Conservation (phyloP, 768 basidiomycete genomes). For the Gymnopilus dilepis region DNA sequence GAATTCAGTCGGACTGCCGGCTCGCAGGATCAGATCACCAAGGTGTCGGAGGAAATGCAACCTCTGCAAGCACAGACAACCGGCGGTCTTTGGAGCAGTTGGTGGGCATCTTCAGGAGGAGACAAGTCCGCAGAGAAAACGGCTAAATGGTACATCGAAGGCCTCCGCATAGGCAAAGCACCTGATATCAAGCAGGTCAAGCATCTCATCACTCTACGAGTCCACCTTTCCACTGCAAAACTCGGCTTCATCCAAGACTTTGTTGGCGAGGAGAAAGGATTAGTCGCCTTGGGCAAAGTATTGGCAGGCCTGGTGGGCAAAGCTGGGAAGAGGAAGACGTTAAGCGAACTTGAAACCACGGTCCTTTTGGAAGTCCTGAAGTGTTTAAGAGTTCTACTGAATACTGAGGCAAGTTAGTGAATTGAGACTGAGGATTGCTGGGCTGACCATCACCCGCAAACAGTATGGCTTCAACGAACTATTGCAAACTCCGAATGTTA, state of each 20-base stretch:
- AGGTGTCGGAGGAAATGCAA: slow-evolving; percentile 38
- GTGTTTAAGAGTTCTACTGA: slow-evolving; percentile 82
- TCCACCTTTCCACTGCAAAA: slow-evolving; percentile 85
- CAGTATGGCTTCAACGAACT: slow-evolving; percentile 78
- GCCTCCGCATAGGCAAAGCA: slow-evolving; percentile 57
- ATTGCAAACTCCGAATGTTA: slow-evolving; percentile 62
- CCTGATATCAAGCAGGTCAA: slow-evolving; percentile 70
- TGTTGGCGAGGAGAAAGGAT: slow-evolving; percentile 64
- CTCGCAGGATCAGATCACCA: slow-evolving; percentile 35
- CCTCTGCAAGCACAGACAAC: slow-evolving; percentile 69
- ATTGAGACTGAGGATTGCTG: not conserved
- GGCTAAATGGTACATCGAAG: slow-evolving; percentile 67
- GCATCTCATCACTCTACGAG: slow-evolving; percentile 80
- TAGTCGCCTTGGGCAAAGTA: slow-evolving; percentile 63
- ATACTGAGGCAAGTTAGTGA: slow-evolving; percentile 72
- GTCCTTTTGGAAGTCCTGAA: slow-evolving; percentile 77
- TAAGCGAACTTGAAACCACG: slow-evolving; percentile 68
- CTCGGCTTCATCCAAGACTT: slow-evolving; percentile 82
- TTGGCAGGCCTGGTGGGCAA: slow-evolving; percentile 69
- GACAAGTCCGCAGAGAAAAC: slow-evolving; percentile 48
- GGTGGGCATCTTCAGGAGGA: slow-evolving; percentile 76
- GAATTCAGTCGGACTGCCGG: slow-evolving; percentile 37
- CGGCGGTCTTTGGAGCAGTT: slow-evolving; percentile 76
- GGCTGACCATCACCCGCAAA: slow-evolving; percentile 12
- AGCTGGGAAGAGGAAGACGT: slow-evolving; percentile 62